Evolutionary conservation across 805 yeast species (phyloP), one percentile per base, ranked within the genome.

Genomic region (Candida khao-thaluensis): DNA sequence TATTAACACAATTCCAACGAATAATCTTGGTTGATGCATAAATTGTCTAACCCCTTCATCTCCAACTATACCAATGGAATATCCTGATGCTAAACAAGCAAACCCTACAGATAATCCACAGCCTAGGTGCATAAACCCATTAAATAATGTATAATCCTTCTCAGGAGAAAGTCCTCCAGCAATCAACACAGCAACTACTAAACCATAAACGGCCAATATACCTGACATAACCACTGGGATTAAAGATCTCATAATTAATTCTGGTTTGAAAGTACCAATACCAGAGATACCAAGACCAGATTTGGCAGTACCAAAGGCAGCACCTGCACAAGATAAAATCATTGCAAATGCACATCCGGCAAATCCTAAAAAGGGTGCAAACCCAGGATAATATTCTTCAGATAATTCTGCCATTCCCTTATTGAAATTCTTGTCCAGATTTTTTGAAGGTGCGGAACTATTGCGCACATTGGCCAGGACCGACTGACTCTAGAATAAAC

Each of bases 1-100:
- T 66, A 91, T 91, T 74, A 91, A 81, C 74, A 91, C 87, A 95
- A 91, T 91, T 67, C 98, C 98, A 50, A 91, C 98, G 69, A 91
- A 91, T 60, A 91, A 79, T 77, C 96, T 85, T 64, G 97, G 97
- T 72, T 91, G 99, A 69, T 90, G 97, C 48, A 96, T 93, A 52
- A 90, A 83, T 70, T 96, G 96, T 76, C 98, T 86, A 43, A 91
- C 98, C 78, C 99, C 99, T 43, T 96, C 97, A 66, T 91, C 99
- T 67, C 99, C 99, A 53, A 91, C 99, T 53, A 91, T 91, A 73
- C 99, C 99, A 72, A 91, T 91, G 66, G 99, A 97, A 61, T 88
- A 91, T 54, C 99, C 99, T 50, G 97, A 96, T 61, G 98, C 97
- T 62, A 91, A 77, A 66, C 98, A 96, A 47, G 96, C 84, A 54